These are phyloP conservation scores for Crithidia bombi DNA, from an alignment of 208 protist species.

Conservation along the genomic window DNA sequence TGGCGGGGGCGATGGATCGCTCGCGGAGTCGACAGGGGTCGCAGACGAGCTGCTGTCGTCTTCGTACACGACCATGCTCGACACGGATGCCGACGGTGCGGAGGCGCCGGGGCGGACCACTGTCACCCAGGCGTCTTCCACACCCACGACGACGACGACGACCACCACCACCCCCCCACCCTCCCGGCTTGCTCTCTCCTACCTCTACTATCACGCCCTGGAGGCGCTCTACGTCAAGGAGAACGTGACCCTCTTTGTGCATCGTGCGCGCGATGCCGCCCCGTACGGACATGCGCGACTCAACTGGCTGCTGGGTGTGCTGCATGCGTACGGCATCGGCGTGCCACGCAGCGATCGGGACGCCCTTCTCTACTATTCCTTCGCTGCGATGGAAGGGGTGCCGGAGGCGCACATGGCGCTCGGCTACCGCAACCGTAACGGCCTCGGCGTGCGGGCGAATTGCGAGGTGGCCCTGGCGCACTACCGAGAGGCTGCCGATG, in stretches of 20 bases:
- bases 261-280: conserved; percentile 48
- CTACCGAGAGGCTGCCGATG: conserved; percentile 72
- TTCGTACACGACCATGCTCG: too few species aligned
- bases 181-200: conserved; percentile 48
- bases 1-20: too few species aligned
- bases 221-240: conserved; percentile 61
- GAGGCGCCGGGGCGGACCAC: neutral
- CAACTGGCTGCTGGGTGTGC: conserved; percentile 82
- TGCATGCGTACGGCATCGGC: conserved; percentile 80
- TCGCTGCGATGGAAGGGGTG: conserved; percentile 74
- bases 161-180: conserved; percentile 11
- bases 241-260: conserved; percentile 59
- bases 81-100: too few species aligned
- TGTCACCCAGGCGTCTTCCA: neutral
- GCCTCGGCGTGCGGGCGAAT: conserved; percentile 52
- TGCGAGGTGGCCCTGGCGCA: conserved; percentile 70
- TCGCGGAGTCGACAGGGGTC: too few species aligned
- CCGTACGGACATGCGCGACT: conserved; percentile 66
- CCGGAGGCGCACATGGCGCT: conserved; percentile 83
- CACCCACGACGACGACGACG: neutral
- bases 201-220: conserved; percentile 66
- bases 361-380: conserved; percentile 80
- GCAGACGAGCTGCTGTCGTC: too few species aligned
- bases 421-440: conserved; percentile 69
- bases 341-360: conserved; percentile 62